phyloP scores from a whole-genome alignment of 176 grass and related monocot genomes.

The Hsuehochloa calcarea region DNA sequence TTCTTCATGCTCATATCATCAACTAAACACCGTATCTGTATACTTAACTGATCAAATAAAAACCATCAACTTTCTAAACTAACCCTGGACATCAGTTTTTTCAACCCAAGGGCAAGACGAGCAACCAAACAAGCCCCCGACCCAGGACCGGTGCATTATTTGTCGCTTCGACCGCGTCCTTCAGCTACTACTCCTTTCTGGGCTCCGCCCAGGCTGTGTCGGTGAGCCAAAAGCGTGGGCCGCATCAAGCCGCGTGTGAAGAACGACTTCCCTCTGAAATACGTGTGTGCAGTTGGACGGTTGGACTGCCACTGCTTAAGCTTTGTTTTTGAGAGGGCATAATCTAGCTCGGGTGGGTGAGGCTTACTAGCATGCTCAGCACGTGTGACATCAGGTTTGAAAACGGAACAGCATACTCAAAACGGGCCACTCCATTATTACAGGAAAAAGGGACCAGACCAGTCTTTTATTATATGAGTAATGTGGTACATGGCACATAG shows the following conservation, averaged over 20 bases:
- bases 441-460: neutral
- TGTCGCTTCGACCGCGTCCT: neutral
- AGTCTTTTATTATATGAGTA: neutral
- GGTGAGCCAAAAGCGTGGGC: neutral
- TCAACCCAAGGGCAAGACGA: too few species aligned
- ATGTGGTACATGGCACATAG: neutral
- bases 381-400: neutral
- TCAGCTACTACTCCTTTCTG: too few species aligned
- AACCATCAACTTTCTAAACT: too few species aligned
- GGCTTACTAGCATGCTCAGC: neutral
- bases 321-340: neutral
- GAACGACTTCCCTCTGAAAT: neutral
- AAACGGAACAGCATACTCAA: neutral
- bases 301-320: neutral
- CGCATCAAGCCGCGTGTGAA: neutral
- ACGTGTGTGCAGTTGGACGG: neutral
- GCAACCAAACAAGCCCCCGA: too few species aligned
- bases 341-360: neutral
- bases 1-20: too few species aligned
- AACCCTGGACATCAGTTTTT: too few species aligned
- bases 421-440: neutral
- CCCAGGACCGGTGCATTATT: neutral
- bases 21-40: too few species aligned
- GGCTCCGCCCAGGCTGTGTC: too few species aligned
- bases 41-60: too few species aligned